These are phyloP conservation scores for Dendrobium catenatum DNA, from an alignment of 106 monocot genomes.

Conservation along the genomic window DNA sequence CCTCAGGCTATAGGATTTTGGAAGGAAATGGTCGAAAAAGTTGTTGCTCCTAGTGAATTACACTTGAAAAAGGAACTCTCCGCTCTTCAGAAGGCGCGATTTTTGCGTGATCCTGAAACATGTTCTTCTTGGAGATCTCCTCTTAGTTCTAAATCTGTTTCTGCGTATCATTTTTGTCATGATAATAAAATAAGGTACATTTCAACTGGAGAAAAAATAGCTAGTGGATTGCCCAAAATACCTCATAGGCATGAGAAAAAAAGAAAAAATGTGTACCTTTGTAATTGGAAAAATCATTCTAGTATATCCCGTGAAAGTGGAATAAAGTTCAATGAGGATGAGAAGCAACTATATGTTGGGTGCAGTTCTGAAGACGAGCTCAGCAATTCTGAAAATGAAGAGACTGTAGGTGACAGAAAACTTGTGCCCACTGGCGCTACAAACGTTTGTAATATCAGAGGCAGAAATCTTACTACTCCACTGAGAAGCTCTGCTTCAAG, in stretches of 20 bases:
- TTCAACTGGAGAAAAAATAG: conserved; percentile 12
- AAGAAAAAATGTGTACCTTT: conserved; percentile 62
- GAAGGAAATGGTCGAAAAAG: conserved; percentile 56
- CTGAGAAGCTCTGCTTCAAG: conserved; percentile 34
- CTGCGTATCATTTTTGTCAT: conserved; percentile 22
- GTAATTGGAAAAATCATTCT: conserved; percentile 73
- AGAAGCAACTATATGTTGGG: conserved; percentile 24
- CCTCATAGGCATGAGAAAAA: conserved; percentile 29
- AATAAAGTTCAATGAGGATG: conserved; percentile 34
- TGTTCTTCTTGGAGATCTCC: conserved; percentile 88
- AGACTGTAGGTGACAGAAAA: conserved; percentile 23
- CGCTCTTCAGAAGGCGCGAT: conserved; percentile 60
- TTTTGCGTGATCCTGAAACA: conserved; percentile 83
- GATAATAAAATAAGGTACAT: conserved; percentile 19
- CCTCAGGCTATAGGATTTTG: conserved; percentile 1
- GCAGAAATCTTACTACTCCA: conserved; percentile 12
- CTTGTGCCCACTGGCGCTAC: conserved; percentile 17
- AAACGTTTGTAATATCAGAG: conserved; percentile 9
- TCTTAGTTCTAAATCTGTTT: conserved; percentile 58
- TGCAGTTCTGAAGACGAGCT: conserved; percentile 24
- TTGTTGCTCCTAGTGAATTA: conserved; percentile 76
- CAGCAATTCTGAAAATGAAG: conserved; percentile 20
- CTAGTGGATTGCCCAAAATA: conserved; percentile 12
- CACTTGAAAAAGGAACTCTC: conserved; percentile 92
- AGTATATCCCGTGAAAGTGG: conserved; percentile 56